Base-by-base conservation (phyloP, 148 eudicot species). In the Polygonum maritimum region DNA sequence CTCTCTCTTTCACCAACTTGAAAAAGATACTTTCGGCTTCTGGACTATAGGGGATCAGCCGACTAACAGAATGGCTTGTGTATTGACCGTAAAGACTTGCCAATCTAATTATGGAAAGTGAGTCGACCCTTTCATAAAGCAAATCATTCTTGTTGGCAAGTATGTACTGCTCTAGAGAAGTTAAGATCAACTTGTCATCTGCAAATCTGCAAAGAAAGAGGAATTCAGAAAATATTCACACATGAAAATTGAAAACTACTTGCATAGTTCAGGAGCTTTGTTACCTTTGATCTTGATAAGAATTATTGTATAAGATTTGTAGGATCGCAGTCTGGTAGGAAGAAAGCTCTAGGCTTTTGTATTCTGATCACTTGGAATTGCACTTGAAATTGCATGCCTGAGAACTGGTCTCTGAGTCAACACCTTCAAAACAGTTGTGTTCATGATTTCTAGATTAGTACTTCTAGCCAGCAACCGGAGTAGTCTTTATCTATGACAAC, bases 91-190 rank as follows among this genome's bases (percentile, higher is more conserved):
- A 95, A 55, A 95, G 87, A 76, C 87, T 92, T 48, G 91, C 82
- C 77, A 92, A 62, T 58, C 78, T 70, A 74, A 83, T 86, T 51
- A 85, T 71, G 65, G 77, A 76, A 18, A 80, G 76, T 19, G 83
- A 79, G 51, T 81, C 82, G 78, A 81, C 77, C 45, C 80, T 76
- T 76, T 86, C 87, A 74, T 39, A 79, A 57, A 81, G 73, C 80
- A 88, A 75, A 74, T 83, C 84, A 55, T 78, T 71, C 78, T 88
- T 78, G 81, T 95, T 95, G 57, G 87, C 87, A 58, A 95, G 82
- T 83, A 95, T 85, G 83, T 87, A 95, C 75, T 95, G 99, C 90
- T 95, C 99, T 78, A 95, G 77, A 81, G 97, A 92, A 79, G 99
- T 87, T 74, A 95, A 83, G 40, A 92, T 87, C 84, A 91, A 79